Conservation (phyloP, 257 asterid species). For the Thymus mandschuricus region DNA sequence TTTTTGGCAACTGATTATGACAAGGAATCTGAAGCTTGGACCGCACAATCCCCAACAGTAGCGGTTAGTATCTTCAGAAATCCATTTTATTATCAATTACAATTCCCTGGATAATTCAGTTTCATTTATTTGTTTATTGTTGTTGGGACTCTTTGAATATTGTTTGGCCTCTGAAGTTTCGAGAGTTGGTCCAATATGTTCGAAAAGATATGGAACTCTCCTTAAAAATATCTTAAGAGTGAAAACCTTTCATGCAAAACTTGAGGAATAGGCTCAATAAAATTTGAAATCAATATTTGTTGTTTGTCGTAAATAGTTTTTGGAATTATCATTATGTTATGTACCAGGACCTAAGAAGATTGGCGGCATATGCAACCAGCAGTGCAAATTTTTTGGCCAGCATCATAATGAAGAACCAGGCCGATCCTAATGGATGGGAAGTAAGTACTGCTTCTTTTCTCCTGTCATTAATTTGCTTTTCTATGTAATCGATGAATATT, state of each 20-base stretch:
- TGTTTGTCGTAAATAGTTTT: not conserved
- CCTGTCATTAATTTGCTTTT: conserved; percentile 14
- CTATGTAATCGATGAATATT: conserved; percentile 8
- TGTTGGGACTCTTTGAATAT: conserved; percentile 12
- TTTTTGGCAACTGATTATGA: conserved; percentile 85
- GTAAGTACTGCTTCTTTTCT: conserved; percentile 48
- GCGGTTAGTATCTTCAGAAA: conserved; percentile 55
- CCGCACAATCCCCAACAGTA: conserved; percentile 66
- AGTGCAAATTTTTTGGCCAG: conserved; percentile 68
- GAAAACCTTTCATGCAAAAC: conserved; percentile 12
- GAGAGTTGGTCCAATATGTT: not conserved
- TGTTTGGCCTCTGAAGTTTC: conserved; percentile 4
- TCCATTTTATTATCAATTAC: conserved; percentile 15
- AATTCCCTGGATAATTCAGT: not conserved
- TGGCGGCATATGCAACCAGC: conserved; percentile 85
- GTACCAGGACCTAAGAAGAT: conserved; percentile 78
- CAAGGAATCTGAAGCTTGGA: conserved; percentile 88
- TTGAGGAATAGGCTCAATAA: conserved; percentile 1
- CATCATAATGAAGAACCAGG: conserved; percentile 59
- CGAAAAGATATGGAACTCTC: not conserved
- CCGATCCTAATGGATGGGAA: conserved; percentile 80
- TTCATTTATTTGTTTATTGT: conserved; percentile 1
- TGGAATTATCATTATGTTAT: conserved; percentile 30
- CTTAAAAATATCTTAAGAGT: not conserved
- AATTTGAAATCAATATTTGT: not conserved